phyloP scores from a whole-genome alignment of 2,329 filamentous ascomycete genomes.

The Neurospora crassa region DNA sequence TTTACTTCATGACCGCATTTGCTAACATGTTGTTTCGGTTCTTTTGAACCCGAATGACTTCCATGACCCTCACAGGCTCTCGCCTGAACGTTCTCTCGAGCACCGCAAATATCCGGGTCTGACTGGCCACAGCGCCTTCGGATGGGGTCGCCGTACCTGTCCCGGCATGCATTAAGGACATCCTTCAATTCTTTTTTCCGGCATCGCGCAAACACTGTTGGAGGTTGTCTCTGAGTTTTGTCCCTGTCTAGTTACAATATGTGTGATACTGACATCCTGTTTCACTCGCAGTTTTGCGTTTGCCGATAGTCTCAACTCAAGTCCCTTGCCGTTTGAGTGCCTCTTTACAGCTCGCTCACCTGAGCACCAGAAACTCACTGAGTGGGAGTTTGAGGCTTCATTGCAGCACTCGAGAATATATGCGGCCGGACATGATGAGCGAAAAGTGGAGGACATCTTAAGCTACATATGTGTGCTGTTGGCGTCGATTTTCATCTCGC shows the following conservation, averaged over 20 bases:
- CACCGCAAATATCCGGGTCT: slow-evolving; percentile 27
- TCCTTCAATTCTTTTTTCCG: slow-evolving; percentile 33
- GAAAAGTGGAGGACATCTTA: no score
- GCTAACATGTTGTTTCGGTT: no score
- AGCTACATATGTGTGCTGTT: no score
- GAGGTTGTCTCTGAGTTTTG: slow-evolving; percentile 26
- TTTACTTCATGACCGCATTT: no score
- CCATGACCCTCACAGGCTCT: slow-evolving; percentile 29
- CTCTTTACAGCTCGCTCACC: slow-evolving; percentile 27
- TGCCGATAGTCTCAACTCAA: slow-evolving; percentile 33
- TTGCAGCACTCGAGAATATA: slow-evolving; percentile 21
- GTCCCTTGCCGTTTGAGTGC: slow-evolving; percentile 30
- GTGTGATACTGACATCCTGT: not conserved
- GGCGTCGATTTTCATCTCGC: no score
- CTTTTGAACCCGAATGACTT: slow-evolving; percentile 32
- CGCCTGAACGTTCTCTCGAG: slow-evolving; percentile 26
- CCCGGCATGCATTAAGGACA: slow-evolving; percentile 41
- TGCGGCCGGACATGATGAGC: no score
- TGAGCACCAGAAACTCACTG: slow-evolving; percentile 23
- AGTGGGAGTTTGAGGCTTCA: slow-evolving; percentile 22
- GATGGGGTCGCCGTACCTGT: slow-evolving; percentile 31
- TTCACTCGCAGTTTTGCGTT: slow-evolving; percentile 26
- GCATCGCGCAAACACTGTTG: slow-evolving; percentile 42
- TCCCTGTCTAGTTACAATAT: not conserved
- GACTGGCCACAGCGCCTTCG: slow-evolving; percentile 30